These are phyloP conservation scores for Pelargonium nanum DNA, from an alignment of 345 rosid species.

Conservation along the genomic window DNA sequence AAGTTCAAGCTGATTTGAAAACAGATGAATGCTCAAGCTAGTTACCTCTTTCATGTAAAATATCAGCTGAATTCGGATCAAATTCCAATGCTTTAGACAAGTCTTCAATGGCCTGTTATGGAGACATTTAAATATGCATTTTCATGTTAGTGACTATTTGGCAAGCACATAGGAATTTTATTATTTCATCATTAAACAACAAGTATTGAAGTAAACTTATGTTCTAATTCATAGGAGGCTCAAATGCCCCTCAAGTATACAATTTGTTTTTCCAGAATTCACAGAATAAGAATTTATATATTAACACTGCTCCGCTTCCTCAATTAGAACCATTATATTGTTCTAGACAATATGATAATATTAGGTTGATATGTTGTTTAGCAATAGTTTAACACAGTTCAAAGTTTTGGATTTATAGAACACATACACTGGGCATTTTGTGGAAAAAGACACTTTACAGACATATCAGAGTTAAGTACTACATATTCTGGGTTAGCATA, in stretches of 20 bases:
- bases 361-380: too few species aligned
- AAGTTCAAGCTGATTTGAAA: not conserved
- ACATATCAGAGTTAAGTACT: not conserved
- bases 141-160: too few species aligned
- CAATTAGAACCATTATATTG: too few species aligned
- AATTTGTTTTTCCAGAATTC: too few species aligned
- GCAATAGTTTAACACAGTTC: not conserved
- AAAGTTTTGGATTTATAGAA: not conserved
- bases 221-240: too few species aligned
- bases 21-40: conserved; percentile 4
- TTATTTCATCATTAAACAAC: too few species aligned
- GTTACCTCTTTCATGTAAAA: conserved; percentile 91
- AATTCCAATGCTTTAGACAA: conserved; percentile 79
- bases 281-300: too few species aligned
- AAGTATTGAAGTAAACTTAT: too few species aligned
- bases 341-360: too few species aligned
- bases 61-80: conserved; percentile 80
- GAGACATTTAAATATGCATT: conserved; percentile 14
- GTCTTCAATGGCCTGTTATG: conserved; percentile 75
- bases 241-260: too few species aligned
- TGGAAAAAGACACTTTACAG: not conserved
- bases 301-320: too few species aligned
- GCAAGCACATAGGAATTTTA: too few species aligned
- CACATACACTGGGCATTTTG: not conserved
- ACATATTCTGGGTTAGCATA: not conserved